phyloP scores from a whole-genome alignment of 192 early-diverging fungal genomes.

The Rhizophagus clarus region DNA sequence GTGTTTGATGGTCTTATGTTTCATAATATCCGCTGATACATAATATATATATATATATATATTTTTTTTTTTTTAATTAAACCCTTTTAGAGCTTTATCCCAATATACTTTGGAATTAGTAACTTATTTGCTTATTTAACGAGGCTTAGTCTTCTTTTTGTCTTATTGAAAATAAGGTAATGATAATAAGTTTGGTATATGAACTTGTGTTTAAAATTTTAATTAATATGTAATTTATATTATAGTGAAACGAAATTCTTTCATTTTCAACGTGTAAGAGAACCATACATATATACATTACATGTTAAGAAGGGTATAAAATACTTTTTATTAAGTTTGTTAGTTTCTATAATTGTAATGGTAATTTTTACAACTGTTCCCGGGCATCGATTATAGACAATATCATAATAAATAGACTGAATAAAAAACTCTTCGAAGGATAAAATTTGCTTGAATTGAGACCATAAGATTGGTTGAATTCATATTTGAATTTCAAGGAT shows the following conservation, averaged over 20 bases:
- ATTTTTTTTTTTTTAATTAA: background rate
- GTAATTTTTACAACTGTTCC: constrained; percentile 20
- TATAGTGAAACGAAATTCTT: constrained; percentile 24
- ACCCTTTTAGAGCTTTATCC: constrained; percentile 23
- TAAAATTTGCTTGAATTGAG: too few relatives aligned
- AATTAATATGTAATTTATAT: background rate
- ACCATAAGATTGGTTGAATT: too few relatives aligned
- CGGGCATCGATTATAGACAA: constrained; percentile 24
- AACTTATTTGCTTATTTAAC: constrained; percentile 25
- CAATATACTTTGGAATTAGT: constrained; percentile 17
- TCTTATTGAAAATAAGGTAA: constrained; percentile 30
- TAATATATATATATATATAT: too few relatives aligned
- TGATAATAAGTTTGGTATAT: background rate
- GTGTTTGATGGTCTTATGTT: background rate
- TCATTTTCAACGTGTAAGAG: constrained; percentile 11
- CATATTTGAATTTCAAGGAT: too few relatives aligned
- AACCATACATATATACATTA: constrained; percentile 30
- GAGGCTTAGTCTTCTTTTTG: constrained; percentile 21
- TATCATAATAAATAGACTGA: too few relatives aligned
- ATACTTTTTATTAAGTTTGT: constrained; percentile 5
- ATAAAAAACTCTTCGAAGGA: too few relatives aligned
- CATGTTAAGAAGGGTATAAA: constrained; percentile 19
- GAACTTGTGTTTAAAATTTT: background rate
- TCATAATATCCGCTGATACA: background rate
- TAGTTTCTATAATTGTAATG: constrained; percentile 20